Conservation (phyloP, 2,329 filamentous ascomycete genomes). For the Elsinoe arachidis region DNA sequence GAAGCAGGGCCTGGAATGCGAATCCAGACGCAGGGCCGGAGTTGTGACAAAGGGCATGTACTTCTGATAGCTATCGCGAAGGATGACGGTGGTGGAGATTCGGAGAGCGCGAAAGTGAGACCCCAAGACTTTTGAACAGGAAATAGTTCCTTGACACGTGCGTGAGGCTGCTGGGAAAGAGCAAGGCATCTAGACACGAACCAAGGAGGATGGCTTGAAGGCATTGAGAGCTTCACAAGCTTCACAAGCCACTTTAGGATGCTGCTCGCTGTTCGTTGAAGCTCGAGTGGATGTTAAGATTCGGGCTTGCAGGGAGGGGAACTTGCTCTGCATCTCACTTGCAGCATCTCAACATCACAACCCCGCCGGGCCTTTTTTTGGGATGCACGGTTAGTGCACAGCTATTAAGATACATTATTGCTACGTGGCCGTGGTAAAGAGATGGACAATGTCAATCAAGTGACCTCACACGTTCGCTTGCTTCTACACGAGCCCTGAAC, state of each 20-base stretch:
- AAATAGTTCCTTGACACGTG: background rate
- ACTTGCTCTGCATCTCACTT: conserved; percentile 2
- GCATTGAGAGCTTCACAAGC: background rate
- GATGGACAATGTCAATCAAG: background rate
- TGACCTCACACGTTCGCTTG: background rate
- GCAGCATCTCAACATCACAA: background rate
- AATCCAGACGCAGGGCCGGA: background rate
- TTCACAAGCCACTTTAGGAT: background rate
- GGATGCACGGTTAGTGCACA: background rate
- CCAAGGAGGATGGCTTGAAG: background rate
- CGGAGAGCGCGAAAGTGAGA: background rate
- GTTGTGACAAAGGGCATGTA: conserved; percentile 4
- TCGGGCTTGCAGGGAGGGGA: background rate
- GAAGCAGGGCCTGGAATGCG: background rate
- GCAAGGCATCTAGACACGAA: background rate
- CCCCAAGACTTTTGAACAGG: background rate
- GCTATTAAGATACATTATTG: background rate
- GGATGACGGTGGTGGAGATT: background rate
- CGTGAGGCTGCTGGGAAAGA: background rate
- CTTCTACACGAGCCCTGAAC: background rate
- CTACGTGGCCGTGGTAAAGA: background rate
- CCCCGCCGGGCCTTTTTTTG: background rate
- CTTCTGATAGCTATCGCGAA: background rate
- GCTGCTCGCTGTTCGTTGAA: background rate
- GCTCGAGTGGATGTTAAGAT: background rate